A percentile compares a stretch with the other conserved stretches of the same genome.
phyloP scores from a whole-genome alignment of 768 basidiomycete genomes.

The Asterophora lycoperdoides region DNA sequence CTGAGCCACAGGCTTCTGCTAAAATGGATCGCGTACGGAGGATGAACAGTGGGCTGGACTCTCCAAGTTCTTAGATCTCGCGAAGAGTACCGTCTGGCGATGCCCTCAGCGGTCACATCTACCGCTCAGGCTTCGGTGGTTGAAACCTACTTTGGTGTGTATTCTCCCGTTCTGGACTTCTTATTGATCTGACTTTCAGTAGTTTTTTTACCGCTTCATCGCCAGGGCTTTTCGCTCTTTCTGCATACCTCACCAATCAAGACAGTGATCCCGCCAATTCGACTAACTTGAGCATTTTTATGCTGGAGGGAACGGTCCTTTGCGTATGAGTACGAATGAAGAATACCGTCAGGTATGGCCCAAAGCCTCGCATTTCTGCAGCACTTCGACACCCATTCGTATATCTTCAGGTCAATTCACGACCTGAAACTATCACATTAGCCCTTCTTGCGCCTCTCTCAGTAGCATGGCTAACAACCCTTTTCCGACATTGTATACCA shows the following conservation, averaged over 20 bases:
- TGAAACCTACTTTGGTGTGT: conserved; percentile 7
- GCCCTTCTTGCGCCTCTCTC: conserved; percentile 1
- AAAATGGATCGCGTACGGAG: neutral
- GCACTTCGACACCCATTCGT: conserved; percentile 1
- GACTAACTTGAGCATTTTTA: neutral
- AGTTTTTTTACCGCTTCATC: conserved; percentile 9
- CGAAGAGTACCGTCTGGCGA: conserved; percentile 4
- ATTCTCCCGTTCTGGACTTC: neutral
- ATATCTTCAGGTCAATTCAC: neutral
- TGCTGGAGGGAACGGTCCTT: neutral
- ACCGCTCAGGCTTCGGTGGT: conserved; percentile 7
- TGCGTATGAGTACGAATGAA: neutral
- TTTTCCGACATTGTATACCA: conserved; percentile 7
- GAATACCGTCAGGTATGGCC: neutral
- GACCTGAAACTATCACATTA: neutral
- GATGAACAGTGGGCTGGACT: neutral
- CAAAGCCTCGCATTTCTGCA: neutral
- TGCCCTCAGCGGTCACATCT: conserved; percentile 11
- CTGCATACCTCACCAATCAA: conserved; percentile 5
- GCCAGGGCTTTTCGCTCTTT: neutral
- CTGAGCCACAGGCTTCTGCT: too few relatives aligned
- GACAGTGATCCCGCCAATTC: conserved; percentile 2
- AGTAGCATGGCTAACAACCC: conserved; percentile 1
- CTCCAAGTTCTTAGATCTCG: neutral
- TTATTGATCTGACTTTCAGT: neutral